Evolutionary conservation across 371 early-diverging fungal species (phyloP), one percentile per base, ranked within the genome.

Genomic region (Syncephalis plumigaleata): DNA sequence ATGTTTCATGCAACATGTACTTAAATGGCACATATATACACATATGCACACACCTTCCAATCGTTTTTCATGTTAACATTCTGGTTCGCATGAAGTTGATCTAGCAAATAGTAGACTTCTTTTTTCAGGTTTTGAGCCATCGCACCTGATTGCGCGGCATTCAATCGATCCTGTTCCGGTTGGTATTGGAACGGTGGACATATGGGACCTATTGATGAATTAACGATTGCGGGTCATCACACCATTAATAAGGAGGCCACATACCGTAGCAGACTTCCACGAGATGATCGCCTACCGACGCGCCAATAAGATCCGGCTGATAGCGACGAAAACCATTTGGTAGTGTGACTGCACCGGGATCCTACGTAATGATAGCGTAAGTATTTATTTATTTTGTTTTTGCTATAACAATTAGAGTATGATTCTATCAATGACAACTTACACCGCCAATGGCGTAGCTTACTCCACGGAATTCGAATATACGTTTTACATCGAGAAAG

Each of bases 361-460:
- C 66, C 68, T 68, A 43, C n/a, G n/a, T n/a, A 17, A 42, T 2
- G 23, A 16, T 17, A 5, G 39, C 25, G n/a, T 15, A 39, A 22
- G 20, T 11, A 16, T 5, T 27, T 16, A 23, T 13, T 9, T n/a
- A 46, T n/a, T 18, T 7, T 4, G 23, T 2, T 25, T 18, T 2
- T 15, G 36, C 27, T 22, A n/a, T n/a, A n/a, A n/a, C n/a, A n/a
- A n/a, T n/a, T n/a, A n/a, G n/a, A n/a, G n/a, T n/a, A n/a, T n/a
- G n/a, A n/a, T n/a, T n/a, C n/a, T n/a, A n/a, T n/a, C n/a, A n/a
- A n/a, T n/a, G n/a, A n/a, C 43, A n/a, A 48, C 55, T 47, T 62
- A 65, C 71, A 3, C 71, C 71, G 9, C 71, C 71, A 52, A 67
- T 64, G 9, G 66, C 64, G 57, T 65, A 71, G 2, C 66, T 65